Evolutionary conservation across 306 rosid genomes (phyloP).

Genomic region (Crotalaria pallida): DNA sequence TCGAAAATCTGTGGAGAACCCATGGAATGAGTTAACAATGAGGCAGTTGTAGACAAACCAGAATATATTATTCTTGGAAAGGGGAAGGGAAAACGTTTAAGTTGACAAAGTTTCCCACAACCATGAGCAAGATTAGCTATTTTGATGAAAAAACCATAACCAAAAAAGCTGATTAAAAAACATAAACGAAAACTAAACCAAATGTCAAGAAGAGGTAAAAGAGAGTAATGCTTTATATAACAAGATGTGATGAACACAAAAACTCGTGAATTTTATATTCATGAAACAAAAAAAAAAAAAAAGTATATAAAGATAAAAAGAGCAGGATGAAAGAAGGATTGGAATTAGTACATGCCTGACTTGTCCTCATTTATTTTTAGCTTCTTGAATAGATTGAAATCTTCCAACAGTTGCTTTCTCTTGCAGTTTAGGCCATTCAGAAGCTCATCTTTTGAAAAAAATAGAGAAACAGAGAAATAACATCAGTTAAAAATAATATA

Average conservation of each 20-base stretch:
- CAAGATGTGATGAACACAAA: background rate
- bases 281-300: too few species aligned
- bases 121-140: background rate
- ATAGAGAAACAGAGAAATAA: background rate
- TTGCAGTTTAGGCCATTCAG: constrained; percentile 38
- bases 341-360: constrained; percentile 34
- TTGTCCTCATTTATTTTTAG: constrained; percentile 52
- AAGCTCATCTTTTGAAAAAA: constrained; percentile 11
- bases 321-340: background rate
- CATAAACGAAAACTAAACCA: background rate
- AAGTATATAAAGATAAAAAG: background rate
- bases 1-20: constrained; percentile 20
- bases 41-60: background rate
- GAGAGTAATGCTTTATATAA: background rate
- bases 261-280: background rate
- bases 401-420: constrained; percentile 55
- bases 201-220: background rate
- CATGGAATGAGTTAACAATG: constrained; percentile 8
- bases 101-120: background rate
- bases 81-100: background rate
- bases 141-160: background rate
- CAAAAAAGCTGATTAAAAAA: background rate
- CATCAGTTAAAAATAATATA: background rate
- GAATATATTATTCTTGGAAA: background rate
- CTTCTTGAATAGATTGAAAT: constrained; percentile 50